Evolutionary conservation across 2,329 filamentous ascomycete genomes (phyloP), one percentile per base, ranked within the genome.

Genomic region (Pseudodiploospora longispora): DNA sequence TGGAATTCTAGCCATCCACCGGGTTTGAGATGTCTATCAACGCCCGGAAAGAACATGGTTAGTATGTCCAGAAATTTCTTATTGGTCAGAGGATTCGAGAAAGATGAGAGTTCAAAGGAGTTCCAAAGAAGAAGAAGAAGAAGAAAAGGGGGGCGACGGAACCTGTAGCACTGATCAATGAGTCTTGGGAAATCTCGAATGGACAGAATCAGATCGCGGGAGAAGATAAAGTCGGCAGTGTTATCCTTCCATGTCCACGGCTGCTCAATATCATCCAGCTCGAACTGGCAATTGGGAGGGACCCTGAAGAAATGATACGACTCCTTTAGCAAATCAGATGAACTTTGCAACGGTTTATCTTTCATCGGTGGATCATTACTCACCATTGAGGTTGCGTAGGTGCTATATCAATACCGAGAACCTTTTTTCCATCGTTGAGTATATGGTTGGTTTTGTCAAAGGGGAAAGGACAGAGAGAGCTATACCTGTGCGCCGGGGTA

Each of bases 201-300:
- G 1, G 59, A 55, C 2, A 59, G 48, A 4, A 60, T 43, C 5
- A 60, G 44, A 38, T 59, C 59, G 32, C 64, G 59, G 1, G 53
- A 51, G 39, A 58, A 63, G 42, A 67, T 57, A 38, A 63, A 62
- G 47, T 67, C 64, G 41, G 63, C 57, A 12, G 50, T 58, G 10
- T 58, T 47, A 30, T 59, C 51, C 5, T 69, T 66, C 60, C 62
- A 64, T 1, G 58, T 61, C 63, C 62, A 65, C 2, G 52, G 47
- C 33, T 57, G 50, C 43, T 65, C 63, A 1, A 64, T 55, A 40
- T 67, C 64, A 44, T 67, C 62, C 10, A 67, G 52, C 30, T 67
- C 61, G 37, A 64, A 67, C 4, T 45, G 49, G 27, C 60, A 64
- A 42, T 66, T 65, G 5, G 63, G 60, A 3, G 64, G 63, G 1